Conservation (phyloP, 164 flowering plant species). For the Vitis riparia region DNA sequence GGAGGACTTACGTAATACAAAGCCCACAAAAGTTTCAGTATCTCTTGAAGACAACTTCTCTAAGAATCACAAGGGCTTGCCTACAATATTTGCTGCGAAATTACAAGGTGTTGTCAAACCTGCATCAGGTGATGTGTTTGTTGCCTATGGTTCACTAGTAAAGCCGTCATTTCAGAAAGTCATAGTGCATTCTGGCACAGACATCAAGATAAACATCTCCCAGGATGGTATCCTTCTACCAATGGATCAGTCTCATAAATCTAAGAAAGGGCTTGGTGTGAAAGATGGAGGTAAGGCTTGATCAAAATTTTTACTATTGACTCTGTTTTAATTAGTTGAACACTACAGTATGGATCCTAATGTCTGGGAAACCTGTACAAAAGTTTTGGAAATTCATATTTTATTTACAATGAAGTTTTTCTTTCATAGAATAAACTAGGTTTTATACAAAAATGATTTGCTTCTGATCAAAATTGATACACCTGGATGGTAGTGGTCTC, state of each 20-base stretch:
- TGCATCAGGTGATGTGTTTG: constrained; percentile 51
- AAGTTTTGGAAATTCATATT: not conserved
- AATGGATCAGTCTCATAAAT: constrained; percentile 32
- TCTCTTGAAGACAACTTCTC: constrained; percentile 32
- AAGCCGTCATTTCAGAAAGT: constrained; percentile 86
- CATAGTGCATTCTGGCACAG: constrained; percentile 58
- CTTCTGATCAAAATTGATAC: not conserved
- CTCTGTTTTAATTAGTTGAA: constrained; percentile 1
- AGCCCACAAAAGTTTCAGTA: constrained; percentile 66
- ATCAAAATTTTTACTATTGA: not conserved
- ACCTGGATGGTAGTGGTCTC: not conserved
- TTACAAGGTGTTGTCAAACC: constrained; percentile 46
- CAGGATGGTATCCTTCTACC: constrained; percentile 73
- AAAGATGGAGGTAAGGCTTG: constrained; percentile 51
- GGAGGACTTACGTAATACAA: constrained; percentile 56
- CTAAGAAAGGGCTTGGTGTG: constrained; percentile 36
- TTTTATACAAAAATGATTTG: not conserved
- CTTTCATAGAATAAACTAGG: no score
- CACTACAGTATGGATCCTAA: not conserved
- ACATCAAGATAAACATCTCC: constrained; percentile 47
- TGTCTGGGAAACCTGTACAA: not conserved
- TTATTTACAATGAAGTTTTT: not conserved
- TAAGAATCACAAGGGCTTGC: constrained; percentile 41
- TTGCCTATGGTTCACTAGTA: constrained; percentile 71
- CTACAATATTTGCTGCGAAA: constrained; percentile 71